Percentiles rank a stretch among this genome's conserved stretches.
These are phyloP conservation scores for Sphaerostilbella broomeana DNA, from an alignment of 2,329 filamentous ascomycete genomes.

Conservation along the genomic window DNA sequence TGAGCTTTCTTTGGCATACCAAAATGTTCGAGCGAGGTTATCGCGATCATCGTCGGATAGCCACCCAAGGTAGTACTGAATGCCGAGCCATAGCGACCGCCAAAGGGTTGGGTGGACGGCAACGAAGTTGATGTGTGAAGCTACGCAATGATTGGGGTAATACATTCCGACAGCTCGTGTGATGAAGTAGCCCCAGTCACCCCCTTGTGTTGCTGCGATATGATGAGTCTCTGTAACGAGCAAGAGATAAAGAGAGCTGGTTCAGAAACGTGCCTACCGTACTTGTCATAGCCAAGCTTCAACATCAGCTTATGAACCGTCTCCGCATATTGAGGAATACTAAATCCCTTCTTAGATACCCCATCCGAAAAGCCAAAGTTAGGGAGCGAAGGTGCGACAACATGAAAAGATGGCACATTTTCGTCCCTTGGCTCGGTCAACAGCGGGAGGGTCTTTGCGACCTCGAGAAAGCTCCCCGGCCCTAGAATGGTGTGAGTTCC, in stretches of 20 bases:
- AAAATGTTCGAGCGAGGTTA: constrained; percentile 45
- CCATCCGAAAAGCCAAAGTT: constrained; percentile 38
- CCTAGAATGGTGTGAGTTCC: constrained; percentile 22
- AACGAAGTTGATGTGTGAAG: constrained; percentile 45
- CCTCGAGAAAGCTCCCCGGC: constrained; percentile 65
- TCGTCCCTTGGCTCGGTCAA: constrained; percentile 28
- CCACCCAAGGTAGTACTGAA: constrained; percentile 47
- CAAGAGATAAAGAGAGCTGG: background rate
- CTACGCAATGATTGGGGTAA: constrained; percentile 47
- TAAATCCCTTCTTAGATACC: constrained; percentile 25
- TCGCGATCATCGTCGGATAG: constrained; percentile 31
- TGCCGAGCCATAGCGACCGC: constrained; percentile 49
- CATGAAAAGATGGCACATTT: constrained; percentile 39
- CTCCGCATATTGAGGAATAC: constrained; percentile 39
- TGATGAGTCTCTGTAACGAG: background rate
- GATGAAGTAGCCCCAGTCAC: constrained; percentile 65
- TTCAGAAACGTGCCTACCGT: constrained; percentile 19
- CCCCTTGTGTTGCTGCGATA: constrained; percentile 48
- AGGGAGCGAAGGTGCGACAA: constrained; percentile 53
- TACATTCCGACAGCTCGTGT: constrained; percentile 53
- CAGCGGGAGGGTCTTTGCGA: constrained; percentile 51
- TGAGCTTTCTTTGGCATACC: constrained; percentile 51
- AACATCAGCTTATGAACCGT: constrained; percentile 62
- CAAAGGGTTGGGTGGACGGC: constrained; percentile 35
- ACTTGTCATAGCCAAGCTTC: constrained; percentile 48